Evolutionary conservation across 2,329 filamentous ascomycete genomes (phyloP).

Genomic region (Penicillium decumbens): DNA sequence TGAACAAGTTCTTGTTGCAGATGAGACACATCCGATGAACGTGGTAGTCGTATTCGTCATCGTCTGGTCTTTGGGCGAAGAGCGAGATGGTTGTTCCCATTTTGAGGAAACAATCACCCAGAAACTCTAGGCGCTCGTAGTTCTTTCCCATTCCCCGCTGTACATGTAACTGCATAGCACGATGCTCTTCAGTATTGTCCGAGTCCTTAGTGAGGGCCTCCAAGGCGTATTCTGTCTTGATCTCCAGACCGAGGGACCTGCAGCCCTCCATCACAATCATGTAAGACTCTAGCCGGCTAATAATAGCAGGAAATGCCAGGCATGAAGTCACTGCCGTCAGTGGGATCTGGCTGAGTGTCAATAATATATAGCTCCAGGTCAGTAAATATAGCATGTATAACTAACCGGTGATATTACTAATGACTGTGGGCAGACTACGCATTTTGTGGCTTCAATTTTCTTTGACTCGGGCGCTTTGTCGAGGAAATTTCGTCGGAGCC

Average conservation of each 20-base stretch:
- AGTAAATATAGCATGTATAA: slow-evolving; percentile 14
- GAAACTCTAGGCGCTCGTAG: slow-evolving; percentile 89
- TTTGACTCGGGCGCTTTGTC: slow-evolving; percentile 59
- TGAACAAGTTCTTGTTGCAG: slow-evolving; percentile 85
- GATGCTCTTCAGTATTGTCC: slow-evolving; percentile 72
- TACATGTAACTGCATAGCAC: slow-evolving; percentile 63
- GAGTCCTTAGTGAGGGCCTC: slow-evolving; percentile 92
- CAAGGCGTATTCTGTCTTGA: slow-evolving; percentile 67
- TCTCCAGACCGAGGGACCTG: slow-evolving; percentile 57
- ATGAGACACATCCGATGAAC: slow-evolving; percentile 85
- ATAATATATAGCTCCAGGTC: neutral
- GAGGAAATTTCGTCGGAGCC: slow-evolving; percentile 76
- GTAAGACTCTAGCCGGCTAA: slow-evolving; percentile 75
- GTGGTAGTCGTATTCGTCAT: slow-evolving; percentile 82
- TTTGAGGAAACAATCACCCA: slow-evolving; percentile 91
- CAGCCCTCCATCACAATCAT: slow-evolving; percentile 76
- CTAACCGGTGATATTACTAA: slow-evolving; percentile 70
- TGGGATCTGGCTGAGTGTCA: slow-evolving; percentile 53
- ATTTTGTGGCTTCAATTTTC: slow-evolving; percentile 46
- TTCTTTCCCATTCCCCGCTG: slow-evolving; percentile 86
- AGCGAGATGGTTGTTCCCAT: slow-evolving; percentile 89
- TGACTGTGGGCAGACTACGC: slow-evolving; percentile 71
- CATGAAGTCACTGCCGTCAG: slow-evolving; percentile 65
- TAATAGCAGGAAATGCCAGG: slow-evolving; percentile 74
- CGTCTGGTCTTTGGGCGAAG: slow-evolving; percentile 69